Evolutionary conservation across 768 basidiomycete species (phyloP).

Genomic region (Rubroboletus pulcherrimus): DNA sequence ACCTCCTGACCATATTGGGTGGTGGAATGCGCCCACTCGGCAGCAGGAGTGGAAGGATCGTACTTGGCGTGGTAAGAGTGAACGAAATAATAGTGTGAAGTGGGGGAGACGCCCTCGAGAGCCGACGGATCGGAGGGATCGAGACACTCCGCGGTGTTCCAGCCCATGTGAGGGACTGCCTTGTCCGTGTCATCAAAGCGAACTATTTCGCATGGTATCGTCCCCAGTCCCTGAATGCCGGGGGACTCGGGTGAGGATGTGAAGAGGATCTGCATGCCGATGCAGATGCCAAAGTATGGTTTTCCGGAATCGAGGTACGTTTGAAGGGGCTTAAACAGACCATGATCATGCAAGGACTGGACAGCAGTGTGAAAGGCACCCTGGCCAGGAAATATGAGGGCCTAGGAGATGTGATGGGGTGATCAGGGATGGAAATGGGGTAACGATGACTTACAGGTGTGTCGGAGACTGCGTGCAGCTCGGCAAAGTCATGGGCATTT

Average conservation of each 20-base stretch:
- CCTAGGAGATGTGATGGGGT: slow-evolving; percentile 43
- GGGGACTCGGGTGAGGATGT: slow-evolving; percentile 78
- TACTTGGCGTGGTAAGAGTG: slow-evolving; percentile 91
- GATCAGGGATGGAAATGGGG: slow-evolving; percentile 6
- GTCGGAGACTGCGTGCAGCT: slow-evolving; percentile 27
- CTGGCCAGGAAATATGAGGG: slow-evolving; percentile 94
- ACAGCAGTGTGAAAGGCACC: slow-evolving; percentile 91
- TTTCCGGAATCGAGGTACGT: slow-evolving; percentile 81
- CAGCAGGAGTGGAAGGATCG: slow-evolving; percentile 53
- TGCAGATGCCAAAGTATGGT: slow-evolving; percentile 97
- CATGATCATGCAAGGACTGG: slow-evolving; percentile 63
- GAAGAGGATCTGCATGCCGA: slow-evolving; percentile 97
- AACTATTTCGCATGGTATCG: slow-evolving; percentile 80
- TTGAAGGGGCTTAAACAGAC: slow-evolving; percentile 75
- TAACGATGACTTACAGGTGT: slow-evolving; percentile 60
- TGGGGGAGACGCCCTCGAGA: slow-evolving; percentile 45
- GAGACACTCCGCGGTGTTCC: slow-evolving; percentile 75
- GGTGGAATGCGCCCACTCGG: slow-evolving; percentile 77
- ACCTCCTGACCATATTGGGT: slow-evolving; percentile 94
- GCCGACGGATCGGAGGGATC: slow-evolving; percentile 38
- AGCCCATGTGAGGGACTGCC: slow-evolving; percentile 96
- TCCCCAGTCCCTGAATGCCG: slow-evolving; percentile 63
- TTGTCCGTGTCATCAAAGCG: slow-evolving; percentile 70
- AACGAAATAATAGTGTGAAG: slow-evolving; percentile 91
- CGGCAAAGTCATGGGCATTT: slow-evolving; percentile 72